Base-by-base conservation (phyloP, 2,329 filamentous ascomycete genomes). In the Xylariaceae sp. region DNA sequence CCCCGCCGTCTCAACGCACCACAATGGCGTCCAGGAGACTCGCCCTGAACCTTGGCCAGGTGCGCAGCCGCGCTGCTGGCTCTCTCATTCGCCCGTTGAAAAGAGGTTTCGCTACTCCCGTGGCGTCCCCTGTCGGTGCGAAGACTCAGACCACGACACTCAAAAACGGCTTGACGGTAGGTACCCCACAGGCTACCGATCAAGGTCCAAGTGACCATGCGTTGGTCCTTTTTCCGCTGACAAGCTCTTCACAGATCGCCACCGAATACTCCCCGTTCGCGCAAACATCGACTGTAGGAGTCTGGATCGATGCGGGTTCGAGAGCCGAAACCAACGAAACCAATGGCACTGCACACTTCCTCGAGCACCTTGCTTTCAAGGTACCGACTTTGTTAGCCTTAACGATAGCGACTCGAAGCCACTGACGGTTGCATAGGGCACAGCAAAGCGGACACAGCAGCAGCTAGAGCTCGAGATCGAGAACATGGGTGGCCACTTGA, bases 351-450 rank as follows among this genome's bases (percentile, higher is more conserved):
- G 94, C 94, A 71, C 94, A 99, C 80, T 99, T 99, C 83, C 85
- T 99, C 69, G 94, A 99, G 83, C 94, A 99, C 80, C 84, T 99
- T 75, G 95, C 95, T 68, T 99, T 99, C 86, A 99, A 99, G 89
- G 91, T 95, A 82, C 66, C 35, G 29, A 56, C 56, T 56, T 65
- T 19, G 19, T 19, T 50, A 30, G 49, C 31, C 34, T 41, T 39
- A 31, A 41, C 46, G 46, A 54, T 43, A 19, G 41, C 35, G 46
- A 41, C 42, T 27, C 26, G 32, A 41, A 27, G 50, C 49, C 57
- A 54, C 62, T 68, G 47, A 67, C 40, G 31, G 30, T 40, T 35
- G 51, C 29, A 47, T 60, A 91, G 91, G 94, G 94, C 68, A 99
- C 94, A 65, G 82, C 88, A 75, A 95, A 88, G 80, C 85, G 94